Evolutionary conservation across 108 stramenopile genomes (phyloP).

Genomic region (Cyclotella atomus): DNA sequence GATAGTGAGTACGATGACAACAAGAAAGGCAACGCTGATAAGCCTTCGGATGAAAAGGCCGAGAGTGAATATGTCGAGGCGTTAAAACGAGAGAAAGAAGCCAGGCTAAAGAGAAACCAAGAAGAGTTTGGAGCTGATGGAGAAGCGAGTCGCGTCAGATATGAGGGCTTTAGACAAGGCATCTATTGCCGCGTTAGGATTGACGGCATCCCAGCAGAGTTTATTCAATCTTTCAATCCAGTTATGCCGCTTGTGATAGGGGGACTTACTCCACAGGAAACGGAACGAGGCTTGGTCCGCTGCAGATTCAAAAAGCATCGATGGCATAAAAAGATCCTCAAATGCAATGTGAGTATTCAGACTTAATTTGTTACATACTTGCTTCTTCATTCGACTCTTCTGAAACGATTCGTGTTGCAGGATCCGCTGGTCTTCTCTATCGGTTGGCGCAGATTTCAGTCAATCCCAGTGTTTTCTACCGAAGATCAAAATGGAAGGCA

Average conservation of each 20-base stretch:
- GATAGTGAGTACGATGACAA: slow-evolving; percentile 88
- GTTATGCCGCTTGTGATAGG: slow-evolving; percentile 92
- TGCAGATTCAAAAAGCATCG: slow-evolving; percentile 97
- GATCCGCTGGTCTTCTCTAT: slow-evolving; percentile 96
- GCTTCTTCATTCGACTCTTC: too few relatives aligned
- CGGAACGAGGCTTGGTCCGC: slow-evolving; percentile 82
- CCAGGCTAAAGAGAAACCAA: slow-evolving; percentile 74
- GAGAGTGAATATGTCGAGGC: slow-evolving; percentile 82
- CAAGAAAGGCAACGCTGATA: slow-evolving; percentile 65
- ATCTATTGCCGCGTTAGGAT: slow-evolving; percentile 93
- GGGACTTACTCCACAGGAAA: slow-evolving; percentile 94
- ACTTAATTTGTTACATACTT: too few relatives aligned
- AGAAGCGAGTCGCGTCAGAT: slow-evolving; percentile 73
- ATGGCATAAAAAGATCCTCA: slow-evolving; percentile 94
- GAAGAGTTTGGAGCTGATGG: slow-evolving; percentile 93
- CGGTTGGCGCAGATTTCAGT: slow-evolving; percentile 98
- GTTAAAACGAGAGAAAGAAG: slow-evolving; percentile 85
- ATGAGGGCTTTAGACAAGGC: slow-evolving; percentile 94
- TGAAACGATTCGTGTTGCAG: too few relatives aligned
- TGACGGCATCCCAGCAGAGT: slow-evolving; percentile 84
- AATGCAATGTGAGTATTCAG: too few relatives aligned
- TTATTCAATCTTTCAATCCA: slow-evolving; percentile 82
- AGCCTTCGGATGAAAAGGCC: slow-evolving; percentile 69
- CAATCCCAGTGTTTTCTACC: slow-evolving; percentile 85
- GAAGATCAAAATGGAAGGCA: slow-evolving; percentile 86